Percentiles rank a stretch among this genome's conserved stretches.
These are phyloP conservation scores for Wickerhamiella azymoides DNA, from an alignment of 805 yeast species.

Conservation along the genomic window DNA sequence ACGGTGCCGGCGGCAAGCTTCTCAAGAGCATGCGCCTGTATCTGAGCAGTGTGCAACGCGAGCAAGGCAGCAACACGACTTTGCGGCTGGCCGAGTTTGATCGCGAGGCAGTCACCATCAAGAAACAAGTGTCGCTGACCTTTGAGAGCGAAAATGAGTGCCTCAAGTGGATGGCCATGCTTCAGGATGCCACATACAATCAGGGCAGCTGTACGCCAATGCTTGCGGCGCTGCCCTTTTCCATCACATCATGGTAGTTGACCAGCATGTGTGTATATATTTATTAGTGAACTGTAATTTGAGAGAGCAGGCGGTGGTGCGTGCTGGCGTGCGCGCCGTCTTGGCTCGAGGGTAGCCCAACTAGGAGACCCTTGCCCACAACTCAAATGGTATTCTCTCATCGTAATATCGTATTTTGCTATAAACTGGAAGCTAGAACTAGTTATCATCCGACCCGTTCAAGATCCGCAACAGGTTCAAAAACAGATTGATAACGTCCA, in stretches of 20 bases:
- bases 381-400: no score
- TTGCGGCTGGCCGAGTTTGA: slow-evolving; percentile 1
- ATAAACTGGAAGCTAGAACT: no score
- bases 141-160: slow-evolving; percentile 1
- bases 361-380: no score
- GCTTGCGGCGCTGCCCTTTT: slow-evolving; percentile 1
- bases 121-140: not conserved
- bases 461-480: slow-evolving; percentile 58
- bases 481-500: slow-evolving; percentile 74
- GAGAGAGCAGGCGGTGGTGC: no score
- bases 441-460: slow-evolving; percentile 16
- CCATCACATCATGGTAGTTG: not conserved
- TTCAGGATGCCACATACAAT: slow-evolving; percentile 3
- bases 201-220: not conserved
- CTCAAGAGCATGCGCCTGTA: slow-evolving; percentile 2
- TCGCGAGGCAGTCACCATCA: not conserved
- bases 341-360: no score
- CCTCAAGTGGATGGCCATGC: slow-evolving; percentile 2
- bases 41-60: slow-evolving; percentile 2
- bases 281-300: not conserved
- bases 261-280: not conserved
- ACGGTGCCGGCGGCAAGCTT: slow-evolving; percentile 3
- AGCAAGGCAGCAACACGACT: not conserved
- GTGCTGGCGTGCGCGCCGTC: no score
- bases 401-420: no score